Percentiles rank a stretch among this genome's conserved stretches.
Conservation (phyloP, 2,329 filamentous ascomycete genomes). For the Cladosporium sp. region DNA sequence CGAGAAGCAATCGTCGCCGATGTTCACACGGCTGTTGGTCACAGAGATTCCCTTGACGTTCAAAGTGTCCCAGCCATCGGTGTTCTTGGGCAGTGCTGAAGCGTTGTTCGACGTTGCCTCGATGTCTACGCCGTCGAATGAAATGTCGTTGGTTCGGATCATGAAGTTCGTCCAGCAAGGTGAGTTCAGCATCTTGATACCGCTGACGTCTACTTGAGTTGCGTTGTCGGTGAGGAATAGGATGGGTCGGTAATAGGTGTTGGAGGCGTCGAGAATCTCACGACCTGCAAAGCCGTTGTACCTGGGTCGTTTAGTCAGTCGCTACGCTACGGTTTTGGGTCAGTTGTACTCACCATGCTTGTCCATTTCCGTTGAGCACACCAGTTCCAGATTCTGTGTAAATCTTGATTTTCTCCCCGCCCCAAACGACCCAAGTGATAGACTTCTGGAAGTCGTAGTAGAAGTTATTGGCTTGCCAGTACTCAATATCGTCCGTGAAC, state of each 20-base stretch:
- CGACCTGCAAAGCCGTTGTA: constrained; percentile 46
- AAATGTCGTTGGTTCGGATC: constrained; percentile 57
- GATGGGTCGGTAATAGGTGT: constrained; percentile 59
- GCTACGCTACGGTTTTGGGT: background rate
- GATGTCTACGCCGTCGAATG: constrained; percentile 56
- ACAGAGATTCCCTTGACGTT: constrained; percentile 55
- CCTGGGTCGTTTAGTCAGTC: constrained; percentile 2
- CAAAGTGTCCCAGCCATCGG: constrained; percentile 62
- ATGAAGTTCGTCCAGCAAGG: constrained; percentile 67
- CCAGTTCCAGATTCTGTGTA: constrained; percentile 50
- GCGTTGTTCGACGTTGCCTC: constrained; percentile 55
- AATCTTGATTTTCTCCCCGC: constrained; percentile 61
- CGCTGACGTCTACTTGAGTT: constrained; percentile 58
- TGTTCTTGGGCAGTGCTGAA: constrained; percentile 55
- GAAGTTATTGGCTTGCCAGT: constrained; percentile 44
- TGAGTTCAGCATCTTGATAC: constrained; percentile 61
- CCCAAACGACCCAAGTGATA: constrained; percentile 66
- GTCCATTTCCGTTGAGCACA: constrained; percentile 58
- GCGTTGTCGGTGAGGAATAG: constrained; percentile 63
- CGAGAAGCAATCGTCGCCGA: constrained; percentile 59
- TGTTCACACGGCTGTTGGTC: constrained; percentile 39
- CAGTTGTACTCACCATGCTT: constrained; percentile 47
- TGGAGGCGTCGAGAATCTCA: constrained; percentile 50
- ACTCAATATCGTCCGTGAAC: constrained; percentile 69
- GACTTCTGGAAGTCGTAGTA: constrained; percentile 55